Base-by-base conservation (phyloP, 2,329 filamentous ascomycete species). In the Epichloe gansuensis region DNA sequence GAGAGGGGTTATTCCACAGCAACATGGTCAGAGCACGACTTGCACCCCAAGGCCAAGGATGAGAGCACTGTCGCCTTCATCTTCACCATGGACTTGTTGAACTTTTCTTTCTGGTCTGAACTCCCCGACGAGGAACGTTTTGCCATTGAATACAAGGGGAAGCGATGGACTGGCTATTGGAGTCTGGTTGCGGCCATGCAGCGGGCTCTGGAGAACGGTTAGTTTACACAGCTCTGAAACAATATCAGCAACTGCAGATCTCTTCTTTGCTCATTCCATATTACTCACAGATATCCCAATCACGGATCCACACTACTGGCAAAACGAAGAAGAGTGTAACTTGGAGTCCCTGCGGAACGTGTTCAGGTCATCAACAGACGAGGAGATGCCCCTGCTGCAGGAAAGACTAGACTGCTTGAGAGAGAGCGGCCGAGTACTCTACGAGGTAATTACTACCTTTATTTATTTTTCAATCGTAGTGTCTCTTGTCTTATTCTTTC, bases 101-200 rank as follows among this genome's bases (percentile, higher is more conserved):
- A 98, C 66, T 98, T 97, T 65, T 94, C 85, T 23, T 98, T 98
- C 67, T 98, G 93, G 93, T 94, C 88, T 13, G 84, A 88, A 50
- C 64, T 70, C 45, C 68, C 74, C 0, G 83, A 86, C 11, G 76
- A 82, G 5, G 82, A 91, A 61, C 77, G 89, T 11, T 98, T 91
- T 67, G 79, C 86, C 9, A 78, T 98, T 43, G 83, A 88, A 53
- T 97, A 96, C 68, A 79, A 78, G 46, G 90, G 82, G 31, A 84
- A 81, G 67, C 81, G 70, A 53, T 97, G 90, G 89, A 96, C 90
- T 0, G 93, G 93, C 3, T 98, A 98, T 68, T 95, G 88, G 84
- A 95, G 90, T 66, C 71, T 98, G 52, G 88, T 97, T 21, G 93
- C 93, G 25, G 81, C 86, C 23, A 68, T 98, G 61, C 88, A 91